Evolutionary conservation across 73 alveolate species (phyloP), one percentile per base, ranked within the genome.

Genomic region (Blepharisma japonicum): DNA sequence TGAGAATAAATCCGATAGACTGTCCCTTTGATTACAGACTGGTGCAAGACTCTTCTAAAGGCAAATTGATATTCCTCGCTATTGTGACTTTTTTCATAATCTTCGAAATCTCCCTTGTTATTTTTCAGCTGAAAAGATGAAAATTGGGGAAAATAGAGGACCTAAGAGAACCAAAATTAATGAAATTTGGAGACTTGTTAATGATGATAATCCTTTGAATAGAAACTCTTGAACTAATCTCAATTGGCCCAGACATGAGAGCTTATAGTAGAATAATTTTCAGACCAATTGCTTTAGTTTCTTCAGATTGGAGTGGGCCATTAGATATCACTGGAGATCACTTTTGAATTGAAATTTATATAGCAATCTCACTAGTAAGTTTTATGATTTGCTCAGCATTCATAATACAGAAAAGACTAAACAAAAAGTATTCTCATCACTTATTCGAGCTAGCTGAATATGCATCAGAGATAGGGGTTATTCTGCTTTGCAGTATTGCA

Each of bases 191-290:
- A 61, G 74, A 61, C 23, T 2, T 61, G 74, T 2, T 61, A 5
- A 39, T 25, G 18, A 8, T 61, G 14, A 61, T 61, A 20, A 25
- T 61, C 18, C 14, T 61, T 20, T 20, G 18, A 61, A 5, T 61
- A 8, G 74, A 61, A 61, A 25, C 23, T 61, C 23, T 61, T 25
- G 47, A 61, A 5, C 23, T 14, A 8, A 14, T 61, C 14, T 61
- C 74, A 18, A 61, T 61, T n/a, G 74, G 74, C 23, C 74, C 74
- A 14, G 74, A 61, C 2, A n/a, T 61, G n/a, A 14, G 18, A 18
- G 47, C 74, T 20, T 61, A 14, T 61, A 8, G 14, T 11, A 14
- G 14, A 8, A 39, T n/a, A 25, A 25, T 39, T 61, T 8, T 8
- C 11, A 61, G 18, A 2, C 14, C 23, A 61, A n/a, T 39, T 61